phyloP scores from a whole-genome alignment of 371 early-diverging fungal genomes.

The Mortierella sp. region DNA sequence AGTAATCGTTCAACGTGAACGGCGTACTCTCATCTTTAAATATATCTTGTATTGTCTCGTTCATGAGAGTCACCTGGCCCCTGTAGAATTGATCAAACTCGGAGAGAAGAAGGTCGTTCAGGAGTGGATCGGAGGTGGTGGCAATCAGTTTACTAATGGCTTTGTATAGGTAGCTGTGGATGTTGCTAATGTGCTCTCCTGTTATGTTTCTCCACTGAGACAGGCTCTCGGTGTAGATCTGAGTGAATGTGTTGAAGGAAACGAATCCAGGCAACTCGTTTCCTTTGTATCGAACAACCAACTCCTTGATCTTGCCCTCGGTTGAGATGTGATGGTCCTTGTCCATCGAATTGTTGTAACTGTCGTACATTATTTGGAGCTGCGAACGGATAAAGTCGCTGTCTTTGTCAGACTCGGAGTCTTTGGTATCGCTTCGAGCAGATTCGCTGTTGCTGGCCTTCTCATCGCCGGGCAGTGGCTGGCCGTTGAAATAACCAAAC shows the following conservation, averaged over 20 bases:
- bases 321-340: too few relatives aligned
- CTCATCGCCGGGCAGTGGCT: too few relatives aligned
- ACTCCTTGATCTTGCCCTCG: conserved; percentile 12
- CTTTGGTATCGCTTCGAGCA: too few relatives aligned
- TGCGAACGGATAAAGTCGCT: too few relatives aligned
- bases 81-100: conserved; percentile 41
- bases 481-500: conserved; percentile 20
- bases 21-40: conserved; percentile 30
- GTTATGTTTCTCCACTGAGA: conserved; percentile 23
- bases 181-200: conserved; percentile 22
- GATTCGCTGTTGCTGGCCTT: too few relatives aligned
- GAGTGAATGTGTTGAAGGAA: conserved; percentile 18
- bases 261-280: neutral
- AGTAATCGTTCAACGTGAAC: conserved; percentile 40
- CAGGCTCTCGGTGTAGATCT: conserved; percentile 29
- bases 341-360: too few relatives aligned
- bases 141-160: conserved; percentile 22
- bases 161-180: conserved; percentile 17
- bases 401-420: too few relatives aligned
- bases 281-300: neutral
- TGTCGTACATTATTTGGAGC: too few relatives aligned
- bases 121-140: conserved; percentile 10
- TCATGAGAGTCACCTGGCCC: conserved; percentile 19
- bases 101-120: conserved; percentile 22
- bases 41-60: conserved; percentile 21